Base-by-base conservation (phyloP, 164 flowering plant species). In the Saururus chinensis region DNA sequence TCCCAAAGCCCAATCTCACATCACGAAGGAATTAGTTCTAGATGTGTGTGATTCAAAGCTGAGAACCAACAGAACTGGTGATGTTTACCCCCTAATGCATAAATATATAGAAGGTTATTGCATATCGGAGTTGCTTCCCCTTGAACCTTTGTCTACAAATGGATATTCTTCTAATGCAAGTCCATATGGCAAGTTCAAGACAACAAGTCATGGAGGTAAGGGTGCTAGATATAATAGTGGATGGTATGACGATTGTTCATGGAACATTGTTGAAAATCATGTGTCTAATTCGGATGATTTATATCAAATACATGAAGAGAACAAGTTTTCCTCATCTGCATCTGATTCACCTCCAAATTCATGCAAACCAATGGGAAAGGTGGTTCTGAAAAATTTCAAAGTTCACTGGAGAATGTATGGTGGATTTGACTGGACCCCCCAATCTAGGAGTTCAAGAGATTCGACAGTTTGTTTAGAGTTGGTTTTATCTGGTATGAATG, bases 91-190 rank as follows among this genome's bases (percentile, higher is more conserved):
- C 49, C 60, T 40, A 42, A 69, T 65, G 60, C 85, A 93, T 41
- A 81, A 87, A 68, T 51, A 87, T 56, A 87, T 91, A 59, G 99
- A 91, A 65, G 77, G 84, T 53, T 87, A 88, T 76, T 91, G 75
- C 73, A 30, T 81, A 53, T 77, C 96, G 25, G 88, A 81, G 49
- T 60, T 80, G 20, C 68, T 73, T 41, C 75, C 90, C 62, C 64
- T 72, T 25, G 74, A 87, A 49, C 86, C 82, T 57, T 52, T 68
- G 41, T 67, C 88, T 60, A 12, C 30, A 10, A 70, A 65, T 51
- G 62, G 64, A 53, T 68, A 66, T 55, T 70, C 75, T 21, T 41
- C 66, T 4, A 59, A 60, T 63, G 45, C 19, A 16, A 74, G 30
- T 60, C 54, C 54, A 53, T 64, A 56, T 66, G 59, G 58, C 63